These are phyloP conservation scores for Pseudonectria foliicola DNA, from an alignment of 2,329 filamentous ascomycete genomes.

Conservation along the genomic window DNA sequence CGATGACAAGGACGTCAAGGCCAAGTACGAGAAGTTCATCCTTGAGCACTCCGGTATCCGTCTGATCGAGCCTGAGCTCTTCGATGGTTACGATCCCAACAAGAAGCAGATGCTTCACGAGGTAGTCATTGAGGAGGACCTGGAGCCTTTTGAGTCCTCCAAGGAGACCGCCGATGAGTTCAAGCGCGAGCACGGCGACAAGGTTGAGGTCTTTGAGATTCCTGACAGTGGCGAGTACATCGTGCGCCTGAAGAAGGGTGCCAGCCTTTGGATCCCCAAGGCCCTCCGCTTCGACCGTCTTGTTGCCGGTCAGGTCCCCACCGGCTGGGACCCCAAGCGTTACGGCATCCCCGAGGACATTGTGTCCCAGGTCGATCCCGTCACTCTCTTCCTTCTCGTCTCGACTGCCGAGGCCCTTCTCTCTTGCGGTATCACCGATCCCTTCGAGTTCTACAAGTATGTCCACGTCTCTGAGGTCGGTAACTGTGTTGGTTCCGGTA, in stretches of 20 bases:
- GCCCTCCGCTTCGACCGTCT: constrained; percentile 94
- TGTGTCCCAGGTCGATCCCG: constrained; percentile 92
- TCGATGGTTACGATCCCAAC: constrained; percentile 93
- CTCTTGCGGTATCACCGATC: constrained; percentile 91
- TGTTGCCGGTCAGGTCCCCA: constrained; percentile 93
- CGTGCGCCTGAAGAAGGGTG: constrained; percentile 91
- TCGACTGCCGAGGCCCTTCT: constrained; percentile 88
- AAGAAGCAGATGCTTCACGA: constrained; percentile 98
- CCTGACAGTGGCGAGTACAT: constrained; percentile 90
- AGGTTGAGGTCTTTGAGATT: constrained; percentile 96
- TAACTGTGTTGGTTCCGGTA: constrained; percentile 97
- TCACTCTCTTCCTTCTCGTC: constrained; percentile 90
- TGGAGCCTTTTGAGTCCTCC: constrained; percentile 93
- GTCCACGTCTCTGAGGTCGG: constrained; percentile 96
- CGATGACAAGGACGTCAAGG: constrained; percentile 95
- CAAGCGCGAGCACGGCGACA: constrained; percentile 92
- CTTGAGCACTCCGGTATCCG: constrained; percentile 96
- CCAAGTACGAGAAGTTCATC: constrained; percentile 95
- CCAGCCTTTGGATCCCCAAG: constrained; percentile 92
- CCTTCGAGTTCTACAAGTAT: constrained; percentile 99
- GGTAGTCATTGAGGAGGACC: constrained; percentile 92
- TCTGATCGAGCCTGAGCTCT: constrained; percentile 93
- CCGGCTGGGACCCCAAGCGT: constrained; percentile 92
- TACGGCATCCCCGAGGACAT: constrained; percentile 98
- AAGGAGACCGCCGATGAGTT: constrained; percentile 98